A percentile compares a stretch with the other conserved stretches of the same genome.
Evolutionary conservation across 2,329 filamentous ascomycete species (phyloP).

Genomic region (Dothideomycetes sp.): DNA sequence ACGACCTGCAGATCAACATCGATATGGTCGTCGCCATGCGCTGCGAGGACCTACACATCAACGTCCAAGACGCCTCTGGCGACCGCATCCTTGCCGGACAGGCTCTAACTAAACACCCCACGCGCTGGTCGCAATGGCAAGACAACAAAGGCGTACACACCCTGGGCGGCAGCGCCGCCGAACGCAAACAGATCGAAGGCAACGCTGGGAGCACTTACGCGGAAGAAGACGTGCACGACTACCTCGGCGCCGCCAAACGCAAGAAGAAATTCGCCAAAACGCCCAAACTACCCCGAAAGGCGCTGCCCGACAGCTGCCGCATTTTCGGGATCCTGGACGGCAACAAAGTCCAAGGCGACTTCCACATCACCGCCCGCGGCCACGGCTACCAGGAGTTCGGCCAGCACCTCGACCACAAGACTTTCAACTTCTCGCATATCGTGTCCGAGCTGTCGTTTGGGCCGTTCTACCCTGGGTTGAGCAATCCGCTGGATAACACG

Average conservation of each 20-base stretch:
- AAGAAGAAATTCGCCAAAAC: slow-evolving; percentile 62
- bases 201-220: slow-evolving; percentile 36
- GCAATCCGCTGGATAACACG: slow-evolving; percentile 90
- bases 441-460: slow-evolving; percentile 94
- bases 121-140: slow-evolving; percentile 74
- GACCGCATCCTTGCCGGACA: slow-evolving; percentile 79
- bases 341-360: slow-evolving; percentile 96
- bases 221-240: slow-evolving; percentile 85
- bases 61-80: slow-evolving; percentile 90
- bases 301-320: slow-evolving; percentile 61
- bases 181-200: slow-evolving; percentile 33
- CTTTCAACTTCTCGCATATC: slow-evolving; percentile 96
- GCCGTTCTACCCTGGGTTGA: slow-evolving; percentile 85
- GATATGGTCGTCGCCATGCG: slow-evolving; percentile 87
- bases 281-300: slow-evolving; percentile 46
- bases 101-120: slow-evolving; percentile 63
- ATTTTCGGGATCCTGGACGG: slow-evolving; percentile 82
- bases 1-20: slow-evolving; percentile 85
- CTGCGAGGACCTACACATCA: slow-evolving; percentile 82
- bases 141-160: slow-evolving; percentile 52
- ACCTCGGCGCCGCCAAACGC: slow-evolving; percentile 60
- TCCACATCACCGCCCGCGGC: slow-evolving; percentile 90
- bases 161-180: slow-evolving; percentile 47
- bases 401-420: slow-evolving; percentile 66
- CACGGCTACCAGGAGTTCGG: slow-evolving; percentile 85